Conservation (phyloP, 202 grass and related monocot species). For the Cymbopogon flexuosus region DNA sequence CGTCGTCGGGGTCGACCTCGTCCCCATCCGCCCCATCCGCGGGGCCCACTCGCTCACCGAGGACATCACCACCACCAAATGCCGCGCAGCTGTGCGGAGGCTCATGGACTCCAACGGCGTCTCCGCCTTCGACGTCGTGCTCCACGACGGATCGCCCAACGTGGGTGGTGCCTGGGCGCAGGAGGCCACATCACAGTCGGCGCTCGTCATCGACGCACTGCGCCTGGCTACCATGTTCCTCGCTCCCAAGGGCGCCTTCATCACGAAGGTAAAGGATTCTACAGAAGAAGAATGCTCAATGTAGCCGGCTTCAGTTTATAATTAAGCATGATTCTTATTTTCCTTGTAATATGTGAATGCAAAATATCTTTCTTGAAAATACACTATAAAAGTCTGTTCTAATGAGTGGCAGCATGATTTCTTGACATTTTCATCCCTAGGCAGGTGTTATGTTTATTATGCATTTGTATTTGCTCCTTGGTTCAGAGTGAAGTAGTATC, state of each 20-base stretch:
- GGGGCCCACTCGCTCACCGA: conserved; percentile 73
- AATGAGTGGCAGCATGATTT: neutral
- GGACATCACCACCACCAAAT: conserved; percentile 88
- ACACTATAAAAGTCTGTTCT: neutral
- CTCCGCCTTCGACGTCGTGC: conserved; percentile 63
- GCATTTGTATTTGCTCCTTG: neutral
- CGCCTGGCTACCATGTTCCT: conserved; percentile 79
- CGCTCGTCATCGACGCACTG: conserved; percentile 74
- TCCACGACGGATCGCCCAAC: conserved; percentile 93
- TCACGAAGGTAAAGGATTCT: conserved; percentile 58
- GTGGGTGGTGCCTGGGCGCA: conserved; percentile 83
- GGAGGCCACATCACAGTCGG: conserved; percentile 82
- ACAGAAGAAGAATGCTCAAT: neutral
- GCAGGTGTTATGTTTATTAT: neutral
- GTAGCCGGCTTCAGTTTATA: neutral
- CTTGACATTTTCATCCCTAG: neutral
- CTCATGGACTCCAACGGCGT: conserved; percentile 64
- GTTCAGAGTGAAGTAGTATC: neutral
- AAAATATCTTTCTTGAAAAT: neutral
- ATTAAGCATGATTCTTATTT: neutral
- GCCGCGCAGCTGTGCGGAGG: conserved; percentile 65
- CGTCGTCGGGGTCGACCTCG: conserved; percentile 79
- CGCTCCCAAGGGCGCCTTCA: conserved; percentile 70
- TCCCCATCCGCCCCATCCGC: conserved; percentile 80
- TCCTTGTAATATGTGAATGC: neutral